Conservation (phyloP, 768 basidiomycete species). For the Boletellus sp. region DNA sequence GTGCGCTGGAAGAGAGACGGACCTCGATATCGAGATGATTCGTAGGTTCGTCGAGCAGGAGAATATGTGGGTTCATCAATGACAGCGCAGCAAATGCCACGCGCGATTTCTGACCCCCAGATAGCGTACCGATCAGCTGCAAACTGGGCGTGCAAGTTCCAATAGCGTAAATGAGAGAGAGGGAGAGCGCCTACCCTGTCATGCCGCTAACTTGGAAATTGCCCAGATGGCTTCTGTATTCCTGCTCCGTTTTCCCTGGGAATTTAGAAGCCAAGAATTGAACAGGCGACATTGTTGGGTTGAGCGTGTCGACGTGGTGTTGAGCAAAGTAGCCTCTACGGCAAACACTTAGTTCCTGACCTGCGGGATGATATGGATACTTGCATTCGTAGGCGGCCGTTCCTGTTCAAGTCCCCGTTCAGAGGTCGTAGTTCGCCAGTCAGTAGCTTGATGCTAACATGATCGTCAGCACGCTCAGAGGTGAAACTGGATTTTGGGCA, state of each 20-base stretch:
- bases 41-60: slow-evolving; percentile 95
- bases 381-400: slow-evolving; percentile 87
- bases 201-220: slow-evolving; percentile 97
- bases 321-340: slow-evolving; percentile 87
- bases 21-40: slow-evolving; percentile 96
- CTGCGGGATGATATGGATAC: slow-evolving; percentile 23
- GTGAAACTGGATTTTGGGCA: not conserved
- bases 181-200: slow-evolving; percentile 61
- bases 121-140: slow-evolving; percentile 86
- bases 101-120: slow-evolving; percentile 94
- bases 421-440: slow-evolving; percentile 20
- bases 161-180: not conserved
- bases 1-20: not conserved
- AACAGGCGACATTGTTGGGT: slow-evolving; percentile 83
- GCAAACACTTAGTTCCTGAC: not conserved
- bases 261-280: slow-evolving; percentile 89
- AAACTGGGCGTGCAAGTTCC: slow-evolving; percentile 41
- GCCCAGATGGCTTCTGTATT: slow-evolving; percentile 91
- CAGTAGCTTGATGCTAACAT: slow-evolving; percentile 74
- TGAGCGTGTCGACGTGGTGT: slow-evolving; percentile 91
- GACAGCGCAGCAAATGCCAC: slow-evolving; percentile 90
- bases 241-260: slow-evolving; percentile 94
- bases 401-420: slow-evolving; percentile 79
- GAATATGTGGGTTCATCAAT: slow-evolving; percentile 83
- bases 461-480: slow-evolving; percentile 4